phyloP scores from a whole-genome alignment of 1,284 basidiomycete species.

The Naganishia cerealis region DNA sequence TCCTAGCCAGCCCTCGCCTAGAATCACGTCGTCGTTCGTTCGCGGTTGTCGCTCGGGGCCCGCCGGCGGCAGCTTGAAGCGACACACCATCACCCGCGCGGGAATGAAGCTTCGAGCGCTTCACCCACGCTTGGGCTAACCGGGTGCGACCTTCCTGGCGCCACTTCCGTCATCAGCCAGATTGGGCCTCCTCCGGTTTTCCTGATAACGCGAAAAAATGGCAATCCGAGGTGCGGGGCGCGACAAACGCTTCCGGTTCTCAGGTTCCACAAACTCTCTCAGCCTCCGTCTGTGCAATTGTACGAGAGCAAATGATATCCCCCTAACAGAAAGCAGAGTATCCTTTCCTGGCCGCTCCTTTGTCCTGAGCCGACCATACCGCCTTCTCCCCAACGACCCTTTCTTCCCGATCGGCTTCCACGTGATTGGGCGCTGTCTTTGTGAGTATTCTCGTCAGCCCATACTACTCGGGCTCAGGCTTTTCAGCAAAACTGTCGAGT shows the following conservation, averaged over 20 bases:
- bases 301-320: too few relatives aligned
- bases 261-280: too few relatives aligned
- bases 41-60: neutral
- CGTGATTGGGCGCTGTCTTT: conserved; percentile 27
- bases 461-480: neutral
- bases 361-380: neutral
- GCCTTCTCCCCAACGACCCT: neutral
- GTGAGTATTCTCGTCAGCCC: neutral
- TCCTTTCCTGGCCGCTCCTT: neutral
- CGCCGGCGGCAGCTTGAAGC: neutral
- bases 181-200: neutral
- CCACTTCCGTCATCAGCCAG: neutral
- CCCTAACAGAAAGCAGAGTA: neutral
- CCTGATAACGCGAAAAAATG: neutral
- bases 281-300: too few relatives aligned
- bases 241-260: too few relatives aligned
- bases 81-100: neutral
- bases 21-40: too few relatives aligned
- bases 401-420: conserved; percentile 14
- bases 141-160: neutral
- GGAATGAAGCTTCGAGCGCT: conserved; percentile 4
- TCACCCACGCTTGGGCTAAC: neutral
- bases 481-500: neutral
- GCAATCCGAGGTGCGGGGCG: neutral
- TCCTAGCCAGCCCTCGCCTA: too few relatives aligned